Evolutionary conservation across 305 asterid genomes (phyloP).

Genomic region (Stenogyne calaminthoides): DNA sequence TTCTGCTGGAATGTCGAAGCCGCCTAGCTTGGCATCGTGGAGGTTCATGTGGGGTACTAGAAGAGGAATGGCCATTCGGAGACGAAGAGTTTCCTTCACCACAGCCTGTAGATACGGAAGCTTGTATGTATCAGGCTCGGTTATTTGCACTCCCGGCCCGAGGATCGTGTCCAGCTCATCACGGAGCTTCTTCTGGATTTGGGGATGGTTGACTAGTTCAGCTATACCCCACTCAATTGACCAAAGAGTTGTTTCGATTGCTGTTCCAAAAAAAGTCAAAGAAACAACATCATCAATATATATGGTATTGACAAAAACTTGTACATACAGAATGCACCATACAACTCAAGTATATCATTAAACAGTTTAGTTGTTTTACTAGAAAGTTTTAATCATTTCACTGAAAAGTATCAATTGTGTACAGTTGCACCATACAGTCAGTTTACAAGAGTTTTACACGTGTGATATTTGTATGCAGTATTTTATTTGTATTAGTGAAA

Average conservation of each 20-base stretch:
- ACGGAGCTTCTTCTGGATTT: constrained; percentile 61
- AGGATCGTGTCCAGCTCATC: constrained; percentile 60
- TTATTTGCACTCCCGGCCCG: constrained; percentile 67
- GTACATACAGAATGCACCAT: too few species aligned
- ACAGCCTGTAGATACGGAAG: constrained; percentile 85
- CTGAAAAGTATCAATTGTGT: too few species aligned
- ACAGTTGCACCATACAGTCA: too few species aligned
- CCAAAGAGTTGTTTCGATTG: constrained; percentile 83
- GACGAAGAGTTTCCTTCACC: constrained; percentile 70
- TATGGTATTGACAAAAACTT: too few species aligned
- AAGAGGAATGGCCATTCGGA: constrained; percentile 82
- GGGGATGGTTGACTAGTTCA: constrained; percentile 72
- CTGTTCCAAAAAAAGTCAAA: constrained; percentile 32
- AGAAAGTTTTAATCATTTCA: too few species aligned
- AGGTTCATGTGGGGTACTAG: constrained; percentile 91
- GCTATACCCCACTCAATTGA: constrained; percentile 86
- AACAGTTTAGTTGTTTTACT: too few species aligned
- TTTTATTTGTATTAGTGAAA: too few species aligned
- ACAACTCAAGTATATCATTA: too few species aligned
- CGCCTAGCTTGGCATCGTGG: constrained; percentile 69
- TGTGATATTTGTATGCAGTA: too few species aligned
- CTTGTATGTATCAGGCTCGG: constrained; percentile 63
- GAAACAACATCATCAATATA: not conserved
- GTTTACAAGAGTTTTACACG: too few species aligned
- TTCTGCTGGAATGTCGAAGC: constrained; percentile 73